Evolutionary conservation across 2,329 filamentous ascomycete species (phyloP).

Genomic region (Colletotrichum tabaci): DNA sequence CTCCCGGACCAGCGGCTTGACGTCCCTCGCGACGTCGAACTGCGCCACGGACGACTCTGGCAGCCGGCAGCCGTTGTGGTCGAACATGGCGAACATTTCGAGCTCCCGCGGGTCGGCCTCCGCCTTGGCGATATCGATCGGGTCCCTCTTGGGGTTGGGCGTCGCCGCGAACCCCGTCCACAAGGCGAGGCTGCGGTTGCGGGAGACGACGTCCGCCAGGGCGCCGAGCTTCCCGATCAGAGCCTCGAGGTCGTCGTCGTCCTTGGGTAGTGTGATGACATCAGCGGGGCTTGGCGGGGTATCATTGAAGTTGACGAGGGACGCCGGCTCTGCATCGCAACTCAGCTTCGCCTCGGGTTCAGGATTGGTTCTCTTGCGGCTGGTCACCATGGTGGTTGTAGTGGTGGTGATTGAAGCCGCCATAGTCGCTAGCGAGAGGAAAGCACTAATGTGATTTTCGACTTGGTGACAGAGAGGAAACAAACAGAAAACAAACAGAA

Average conservation of each 20-base stretch:
- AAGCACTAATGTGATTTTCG: background rate
- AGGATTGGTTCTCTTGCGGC: slow-evolving; percentile 1
- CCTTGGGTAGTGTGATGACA: background rate
- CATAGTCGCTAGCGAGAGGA: background rate
- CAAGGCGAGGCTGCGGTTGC: slow-evolving; percentile 13
- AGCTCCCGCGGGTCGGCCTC: slow-evolving; percentile 2
- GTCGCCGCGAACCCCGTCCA: slow-evolving; percentile 17
- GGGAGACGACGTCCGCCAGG: background rate
- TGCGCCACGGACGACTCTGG: background rate
- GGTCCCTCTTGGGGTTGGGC: slow-evolving; percentile 3
- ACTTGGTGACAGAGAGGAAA: background rate
- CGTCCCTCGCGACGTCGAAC: slow-evolving; percentile 10
- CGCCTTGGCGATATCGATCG: slow-evolving; percentile 8
- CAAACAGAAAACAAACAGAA: too few relatives aligned
- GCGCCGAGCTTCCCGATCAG: background rate
- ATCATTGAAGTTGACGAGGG: slow-evolving; percentile 3
- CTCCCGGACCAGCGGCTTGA: slow-evolving; percentile 2
- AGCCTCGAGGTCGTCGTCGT: background rate
- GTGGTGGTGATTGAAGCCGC: background rate
- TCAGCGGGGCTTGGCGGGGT: background rate
- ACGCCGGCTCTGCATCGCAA: background rate
- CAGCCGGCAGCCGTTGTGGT: background rate
- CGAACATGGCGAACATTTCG: background rate
- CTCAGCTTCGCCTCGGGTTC: background rate
- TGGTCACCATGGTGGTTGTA: background rate